Conservation (phyloP, 495 filamentous ascomycete genomes). For the Echria macrotheca region DNA sequence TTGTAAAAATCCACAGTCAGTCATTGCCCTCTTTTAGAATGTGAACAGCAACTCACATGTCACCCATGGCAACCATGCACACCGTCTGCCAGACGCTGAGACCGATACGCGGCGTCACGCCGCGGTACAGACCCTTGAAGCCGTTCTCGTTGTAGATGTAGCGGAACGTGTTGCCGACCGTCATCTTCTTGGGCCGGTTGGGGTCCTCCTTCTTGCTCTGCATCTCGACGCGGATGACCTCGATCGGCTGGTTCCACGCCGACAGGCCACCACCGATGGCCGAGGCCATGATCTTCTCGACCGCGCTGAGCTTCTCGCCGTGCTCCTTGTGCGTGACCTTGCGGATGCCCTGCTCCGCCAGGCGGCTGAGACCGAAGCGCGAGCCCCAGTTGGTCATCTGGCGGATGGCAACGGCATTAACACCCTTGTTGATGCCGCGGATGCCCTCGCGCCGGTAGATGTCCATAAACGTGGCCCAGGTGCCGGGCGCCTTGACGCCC, state of each 20-base stretch:
- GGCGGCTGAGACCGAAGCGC: constrained; percentile 84
- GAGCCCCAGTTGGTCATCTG: constrained; percentile 99
- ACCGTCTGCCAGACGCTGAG: constrained; percentile 98
- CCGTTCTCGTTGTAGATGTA: constrained; percentile 93
- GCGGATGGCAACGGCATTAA: constrained; percentile 95
- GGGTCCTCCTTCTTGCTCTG: constrained; percentile 97
- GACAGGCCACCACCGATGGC: constrained; percentile 86
- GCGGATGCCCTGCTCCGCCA: constrained; percentile 87
- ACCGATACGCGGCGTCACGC: constrained; percentile 88
- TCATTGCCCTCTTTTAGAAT: constrained; percentile 8
- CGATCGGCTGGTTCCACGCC: constrained; percentile 99
- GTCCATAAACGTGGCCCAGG: constrained; percentile 90
- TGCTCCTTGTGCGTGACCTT: constrained; percentile 71
- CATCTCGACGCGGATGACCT: constrained; percentile 99
- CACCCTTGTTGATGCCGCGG: constrained; percentile 92
- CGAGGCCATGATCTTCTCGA: constrained; percentile 87
- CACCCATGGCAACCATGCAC: constrained; percentile 99
- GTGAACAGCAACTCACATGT: constrained; percentile 67
- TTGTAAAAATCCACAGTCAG: not conserved
- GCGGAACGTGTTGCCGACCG: constrained; percentile 82
- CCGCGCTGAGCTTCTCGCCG: constrained; percentile 63
- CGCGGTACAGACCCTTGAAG: constrained; percentile 89
- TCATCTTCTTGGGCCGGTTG: constrained; percentile 97
- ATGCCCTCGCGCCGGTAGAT: constrained; percentile 96
- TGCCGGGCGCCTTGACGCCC: constrained; percentile 79